Evolutionary conservation across 805 yeast genomes (phyloP).

Genomic region (Wickerhamiella slavikovae): DNA sequence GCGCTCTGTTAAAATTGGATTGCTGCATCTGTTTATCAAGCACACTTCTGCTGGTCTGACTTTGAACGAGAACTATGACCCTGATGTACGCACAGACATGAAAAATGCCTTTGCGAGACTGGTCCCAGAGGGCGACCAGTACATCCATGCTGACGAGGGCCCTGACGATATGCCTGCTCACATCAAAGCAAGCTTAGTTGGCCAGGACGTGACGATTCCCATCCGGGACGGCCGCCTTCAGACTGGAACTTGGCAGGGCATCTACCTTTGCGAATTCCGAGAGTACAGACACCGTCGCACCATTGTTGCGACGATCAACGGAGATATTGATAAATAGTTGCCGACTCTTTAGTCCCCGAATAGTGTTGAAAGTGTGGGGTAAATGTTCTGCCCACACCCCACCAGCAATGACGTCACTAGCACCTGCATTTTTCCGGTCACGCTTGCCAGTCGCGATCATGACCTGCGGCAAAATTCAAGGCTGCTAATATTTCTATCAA

Average conservation of each 20-base stretch:
- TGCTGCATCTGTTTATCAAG: slow-evolving; percentile 44
- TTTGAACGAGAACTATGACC: slow-evolving; percentile 61
- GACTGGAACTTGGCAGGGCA: slow-evolving; percentile 75
- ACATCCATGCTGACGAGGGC: slow-evolving; percentile 51
- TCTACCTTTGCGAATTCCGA: slow-evolving; percentile 59
- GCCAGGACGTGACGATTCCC: slow-evolving; percentile 47
- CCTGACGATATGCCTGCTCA: slow-evolving; percentile 77
- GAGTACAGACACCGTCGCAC: slow-evolving; percentile 39
- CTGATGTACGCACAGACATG: slow-evolving; percentile 58
- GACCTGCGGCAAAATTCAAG: too few relatives aligned
- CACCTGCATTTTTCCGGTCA: too few relatives aligned
- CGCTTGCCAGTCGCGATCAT: too few relatives aligned
- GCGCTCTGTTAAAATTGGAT: slow-evolving; percentile 37
- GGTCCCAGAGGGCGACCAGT: slow-evolving; percentile 42
- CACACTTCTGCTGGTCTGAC: slow-evolving; percentile 68
- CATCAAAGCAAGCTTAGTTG: slow-evolving; percentile 37
- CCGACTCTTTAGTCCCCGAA: too few relatives aligned
- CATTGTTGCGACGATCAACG: slow-evolving; percentile 56
- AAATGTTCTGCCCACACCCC: too few relatives aligned
- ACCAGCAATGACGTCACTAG: not conserved
- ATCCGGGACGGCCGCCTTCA: slow-evolving; percentile 46
- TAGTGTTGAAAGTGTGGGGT: too few relatives aligned
- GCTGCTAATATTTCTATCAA: too few relatives aligned
- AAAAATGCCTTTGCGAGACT: slow-evolving; percentile 37
- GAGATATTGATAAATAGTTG: slow-evolving; percentile 17